Conservation (phyloP, 1,284 basidiomycete species). For the Ustilago sp. region DNA sequence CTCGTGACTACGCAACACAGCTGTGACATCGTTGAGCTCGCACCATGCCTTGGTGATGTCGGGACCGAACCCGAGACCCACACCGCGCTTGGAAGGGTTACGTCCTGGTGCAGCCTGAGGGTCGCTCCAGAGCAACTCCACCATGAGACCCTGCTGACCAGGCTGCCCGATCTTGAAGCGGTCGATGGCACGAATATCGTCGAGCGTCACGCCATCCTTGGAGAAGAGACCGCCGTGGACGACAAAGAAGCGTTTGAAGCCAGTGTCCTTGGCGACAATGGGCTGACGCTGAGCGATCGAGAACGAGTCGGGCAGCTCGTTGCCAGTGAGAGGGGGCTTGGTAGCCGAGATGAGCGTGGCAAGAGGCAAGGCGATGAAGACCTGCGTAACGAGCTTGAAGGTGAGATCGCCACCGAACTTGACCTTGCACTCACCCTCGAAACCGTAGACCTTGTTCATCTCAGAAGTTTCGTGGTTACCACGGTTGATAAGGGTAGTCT, state of each 20-base stretch:
- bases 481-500: conserved; percentile 73
- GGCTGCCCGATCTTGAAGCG: conserved; percentile 86
- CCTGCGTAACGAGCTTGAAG: conserved; percentile 67
- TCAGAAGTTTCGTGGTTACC: conserved; percentile 98
- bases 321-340: conserved; percentile 72
- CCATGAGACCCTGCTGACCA: conserved; percentile 94
- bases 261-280: conserved; percentile 81
- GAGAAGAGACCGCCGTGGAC: conserved; percentile 93
- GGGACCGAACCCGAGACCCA: conserved; percentile 94
- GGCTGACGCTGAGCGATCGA: conserved; percentile 64
- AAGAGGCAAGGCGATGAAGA: conserved; percentile 74
- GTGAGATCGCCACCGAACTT: conserved; percentile 66
- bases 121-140: conserved; percentile 79
- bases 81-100: conserved; percentile 95
- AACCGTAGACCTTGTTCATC: conserved; percentile 77
- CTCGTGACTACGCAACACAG: conserved; percentile 95
- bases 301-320: conserved; percentile 52
- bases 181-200: conserved; percentile 88
- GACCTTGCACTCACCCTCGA: conserved; percentile 91
- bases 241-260: conserved; percentile 90
- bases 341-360: conserved; percentile 85
- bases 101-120: conserved; percentile 90
- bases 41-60: conserved; percentile 78
- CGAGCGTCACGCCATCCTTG: conserved; percentile 90
- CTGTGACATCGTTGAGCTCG: conserved; percentile 84